A percentile compares a stretch with the other conserved stretches of the same genome.
Conservation (phyloP, 306 rosid species). For the Canavalia gladiata region DNA sequence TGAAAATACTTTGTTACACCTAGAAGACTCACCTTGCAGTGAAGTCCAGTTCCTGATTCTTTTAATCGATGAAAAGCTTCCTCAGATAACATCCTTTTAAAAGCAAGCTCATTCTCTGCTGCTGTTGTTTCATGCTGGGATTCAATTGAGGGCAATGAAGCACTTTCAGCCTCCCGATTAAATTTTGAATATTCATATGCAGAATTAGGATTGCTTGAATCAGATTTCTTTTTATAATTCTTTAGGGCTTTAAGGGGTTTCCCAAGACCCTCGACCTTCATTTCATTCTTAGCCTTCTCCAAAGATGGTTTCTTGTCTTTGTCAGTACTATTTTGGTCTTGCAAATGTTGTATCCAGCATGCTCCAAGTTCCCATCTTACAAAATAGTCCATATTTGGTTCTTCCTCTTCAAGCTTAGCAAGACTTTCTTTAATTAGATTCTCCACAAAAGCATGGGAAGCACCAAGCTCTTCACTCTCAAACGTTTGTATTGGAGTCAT, state of each 20-base stretch:
- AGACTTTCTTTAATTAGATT: conserved; percentile 78
- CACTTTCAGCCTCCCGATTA: conserved; percentile 64
- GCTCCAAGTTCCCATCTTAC: conserved; percentile 99
- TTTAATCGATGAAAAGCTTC: conserved; percentile 86
- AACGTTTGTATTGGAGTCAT: conserved; percentile 55
- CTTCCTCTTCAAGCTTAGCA: conserved; percentile 83
- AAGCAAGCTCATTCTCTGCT: conserved; percentile 80
- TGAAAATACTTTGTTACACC: conserved; percentile 34
- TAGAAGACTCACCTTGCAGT: conserved; percentile 79
- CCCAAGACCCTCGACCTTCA: conserved; percentile 99
- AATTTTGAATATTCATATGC: conserved; percentile 61
- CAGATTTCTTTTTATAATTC: conserved; percentile 79
- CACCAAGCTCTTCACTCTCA: conserved; percentile 71
- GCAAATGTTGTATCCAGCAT: conserved; percentile 99
- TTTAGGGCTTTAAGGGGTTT: conserved; percentile 88
- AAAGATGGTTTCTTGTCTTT: conserved; percentile 80
- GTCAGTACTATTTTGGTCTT: conserved; percentile 86
- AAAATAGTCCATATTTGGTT: conserved; percentile 60
- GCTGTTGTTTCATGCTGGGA: conserved; percentile 62
- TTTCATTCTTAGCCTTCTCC: conserved; percentile 81
- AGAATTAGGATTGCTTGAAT: conserved; percentile 58
- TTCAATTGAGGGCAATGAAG: conserved; percentile 58
- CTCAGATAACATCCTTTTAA: conserved; percentile 71
- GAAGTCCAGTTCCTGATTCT: conserved; percentile 94
- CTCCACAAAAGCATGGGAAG: conserved; percentile 68